These are phyloP conservation scores for Rhizopus delemar DNA, from an alignment of 371 early-diverging fungal species.

Conservation along the genomic window DNA sequence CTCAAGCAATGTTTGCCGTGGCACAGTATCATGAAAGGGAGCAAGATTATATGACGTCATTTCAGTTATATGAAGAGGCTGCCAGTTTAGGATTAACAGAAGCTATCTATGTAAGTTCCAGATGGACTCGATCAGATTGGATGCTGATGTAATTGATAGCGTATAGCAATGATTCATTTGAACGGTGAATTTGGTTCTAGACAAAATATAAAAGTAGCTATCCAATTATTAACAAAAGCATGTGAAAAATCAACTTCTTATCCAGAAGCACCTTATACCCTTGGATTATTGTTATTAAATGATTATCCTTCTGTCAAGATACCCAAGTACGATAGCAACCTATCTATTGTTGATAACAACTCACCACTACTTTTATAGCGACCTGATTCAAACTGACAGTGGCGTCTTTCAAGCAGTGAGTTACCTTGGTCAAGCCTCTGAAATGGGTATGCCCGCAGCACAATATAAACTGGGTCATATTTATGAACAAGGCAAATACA, in stretches of 20 bases:
- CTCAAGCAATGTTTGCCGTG: constrained; percentile 41
- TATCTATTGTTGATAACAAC: neutral
- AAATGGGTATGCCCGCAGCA: constrained; percentile 33
- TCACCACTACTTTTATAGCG: constrained; percentile 9
- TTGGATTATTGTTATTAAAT: constrained; percentile 37
- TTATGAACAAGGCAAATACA: constrained; percentile 35
- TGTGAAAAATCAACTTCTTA: constrained; percentile 34
- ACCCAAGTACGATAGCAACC: constrained; percentile 26
- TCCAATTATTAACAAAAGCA: constrained; percentile 34
- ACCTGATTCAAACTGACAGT: constrained; percentile 29
- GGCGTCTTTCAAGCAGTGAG: constrained; percentile 31
- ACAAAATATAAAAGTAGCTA: constrained; percentile 28
- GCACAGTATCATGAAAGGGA: constrained; percentile 54
- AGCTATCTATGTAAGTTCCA: constrained; percentile 62
- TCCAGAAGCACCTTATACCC: constrained; percentile 41
- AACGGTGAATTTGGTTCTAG: constrained; percentile 45
- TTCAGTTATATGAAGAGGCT: constrained; percentile 76
- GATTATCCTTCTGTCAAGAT: constrained; percentile 35
- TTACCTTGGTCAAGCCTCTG: constrained; percentile 37
- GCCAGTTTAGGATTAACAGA: constrained; percentile 67
- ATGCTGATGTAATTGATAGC: constrained; percentile 13
- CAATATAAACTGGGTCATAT: constrained; percentile 31
- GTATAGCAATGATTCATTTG: constrained; percentile 40
- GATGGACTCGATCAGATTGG: neutral
- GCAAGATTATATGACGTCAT: constrained; percentile 62